Evolutionary conservation across 805 yeast genomes (phyloP).

Genomic region (Zygoascus ofunaensis): DNA sequence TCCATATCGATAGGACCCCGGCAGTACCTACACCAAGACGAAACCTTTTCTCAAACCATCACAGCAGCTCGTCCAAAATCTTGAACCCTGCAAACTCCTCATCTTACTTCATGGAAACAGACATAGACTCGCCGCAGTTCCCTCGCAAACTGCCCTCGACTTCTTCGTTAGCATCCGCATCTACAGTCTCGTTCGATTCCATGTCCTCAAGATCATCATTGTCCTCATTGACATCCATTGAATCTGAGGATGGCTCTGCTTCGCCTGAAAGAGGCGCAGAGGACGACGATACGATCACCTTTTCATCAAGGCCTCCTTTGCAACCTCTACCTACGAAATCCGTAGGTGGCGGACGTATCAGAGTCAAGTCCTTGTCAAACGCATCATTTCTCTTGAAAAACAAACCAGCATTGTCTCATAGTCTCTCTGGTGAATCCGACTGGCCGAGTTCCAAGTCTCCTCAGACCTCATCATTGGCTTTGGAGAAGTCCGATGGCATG

Average conservation of each 20-base stretch:
- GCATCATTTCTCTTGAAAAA: constrained; percentile 13
- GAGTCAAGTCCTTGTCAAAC: constrained; percentile 15
- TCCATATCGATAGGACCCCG: constrained; percentile 26
- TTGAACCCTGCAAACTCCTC: neutral
- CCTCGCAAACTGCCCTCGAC: constrained; percentile 1
- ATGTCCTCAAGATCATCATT: neutral
- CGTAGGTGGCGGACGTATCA: constrained; percentile 1
- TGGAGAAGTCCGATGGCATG: constrained; percentile 5
- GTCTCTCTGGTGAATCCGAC: neutral
- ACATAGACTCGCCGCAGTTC: neutral
- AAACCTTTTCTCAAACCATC: constrained; percentile 24
- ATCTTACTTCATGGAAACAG: neutral
- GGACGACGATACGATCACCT: neutral
- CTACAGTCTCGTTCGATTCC: constrained; percentile 2
- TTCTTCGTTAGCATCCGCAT: neutral
- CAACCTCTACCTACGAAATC: neutral
- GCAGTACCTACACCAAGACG: constrained; percentile 28
- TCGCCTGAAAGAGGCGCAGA: neutral
- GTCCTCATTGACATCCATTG: neutral
- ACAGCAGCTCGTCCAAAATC: no score
- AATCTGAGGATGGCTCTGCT: neutral
- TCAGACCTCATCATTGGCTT: neutral
- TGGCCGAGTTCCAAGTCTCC: neutral
- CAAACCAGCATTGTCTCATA: constrained; percentile 9
- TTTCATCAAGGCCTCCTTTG: neutral